Evolutionary conservation across 345 rosid species (phyloP).

Genomic region (Moringa oleifera): DNA sequence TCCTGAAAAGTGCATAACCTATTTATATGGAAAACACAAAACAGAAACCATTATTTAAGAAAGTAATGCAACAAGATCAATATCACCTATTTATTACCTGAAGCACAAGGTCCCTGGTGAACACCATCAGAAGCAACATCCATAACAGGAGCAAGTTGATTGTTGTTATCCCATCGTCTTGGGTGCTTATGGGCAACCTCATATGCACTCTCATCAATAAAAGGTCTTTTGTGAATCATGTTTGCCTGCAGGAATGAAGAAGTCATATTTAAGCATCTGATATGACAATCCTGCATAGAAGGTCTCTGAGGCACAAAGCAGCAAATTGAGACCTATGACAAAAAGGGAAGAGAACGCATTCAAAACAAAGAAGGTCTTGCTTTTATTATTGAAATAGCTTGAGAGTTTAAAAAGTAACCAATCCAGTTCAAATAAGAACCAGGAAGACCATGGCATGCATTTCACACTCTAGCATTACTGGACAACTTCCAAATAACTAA

Average conservation of each 20-base stretch:
- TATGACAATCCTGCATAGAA: neutral
- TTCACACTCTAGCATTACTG: neutral
- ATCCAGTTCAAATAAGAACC: no score
- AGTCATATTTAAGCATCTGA: slow-evolving; percentile 2
- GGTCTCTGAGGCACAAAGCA: neutral
- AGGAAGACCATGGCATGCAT: neutral
- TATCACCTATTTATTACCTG: slow-evolving; percentile 30
- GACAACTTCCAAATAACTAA: no score
- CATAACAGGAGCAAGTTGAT: slow-evolving; percentile 13
- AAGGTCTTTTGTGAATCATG: slow-evolving; percentile 56
- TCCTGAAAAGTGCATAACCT: neutral
- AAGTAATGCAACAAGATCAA: neutral
- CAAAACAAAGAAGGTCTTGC: neutral
- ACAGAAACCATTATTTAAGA: neutral
- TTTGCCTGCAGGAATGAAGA: slow-evolving; percentile 18
- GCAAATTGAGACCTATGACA: neutral
- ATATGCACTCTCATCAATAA: slow-evolving; percentile 33
- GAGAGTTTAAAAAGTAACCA: no score
- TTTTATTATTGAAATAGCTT: no score
- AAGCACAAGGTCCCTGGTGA: slow-evolving; percentile 7
- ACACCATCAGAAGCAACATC: slow-evolving; percentile 11
- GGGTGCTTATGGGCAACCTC: slow-evolving; percentile 39
- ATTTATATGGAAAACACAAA: no score
- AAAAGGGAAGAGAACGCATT: neutral
- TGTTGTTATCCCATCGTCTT: slow-evolving; percentile 29